Conservation (phyloP, 2,329 filamentous ascomycete genomes). For the Pestalotiopsis sp. region DNA sequence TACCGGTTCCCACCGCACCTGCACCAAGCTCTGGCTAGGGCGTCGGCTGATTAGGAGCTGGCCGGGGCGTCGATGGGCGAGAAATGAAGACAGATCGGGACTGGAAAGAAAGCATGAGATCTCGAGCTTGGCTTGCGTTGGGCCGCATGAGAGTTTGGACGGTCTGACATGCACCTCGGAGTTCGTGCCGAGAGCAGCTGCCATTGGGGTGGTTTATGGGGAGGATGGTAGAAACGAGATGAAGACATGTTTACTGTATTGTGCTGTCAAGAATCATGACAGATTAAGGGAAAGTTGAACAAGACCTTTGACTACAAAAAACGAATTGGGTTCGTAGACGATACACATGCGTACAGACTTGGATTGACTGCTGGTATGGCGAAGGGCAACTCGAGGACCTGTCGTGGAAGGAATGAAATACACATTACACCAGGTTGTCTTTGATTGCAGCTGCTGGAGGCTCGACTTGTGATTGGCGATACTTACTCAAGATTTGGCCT, state of each 20-base stretch:
- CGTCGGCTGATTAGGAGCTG: constrained; percentile 64
- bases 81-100: not conserved
- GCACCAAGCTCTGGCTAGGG: constrained; percentile 85
- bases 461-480: not conserved
- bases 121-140: not conserved
- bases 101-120: not conserved
- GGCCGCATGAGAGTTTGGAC: not conserved
- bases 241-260: too few species aligned
- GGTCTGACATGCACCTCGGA: not conserved
- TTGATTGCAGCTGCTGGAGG: not conserved
- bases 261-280: too few species aligned
- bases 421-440: not conserved
- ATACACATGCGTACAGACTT: not conserved
- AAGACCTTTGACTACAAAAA: not conserved
- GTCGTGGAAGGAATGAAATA: not conserved
- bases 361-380: not conserved
- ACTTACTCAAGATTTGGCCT: not conserved
- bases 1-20: constrained; percentile 87
- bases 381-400: not conserved
- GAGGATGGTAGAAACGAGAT: too few species aligned
- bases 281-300: too few species aligned
- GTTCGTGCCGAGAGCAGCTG: not conserved
- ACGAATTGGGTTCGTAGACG: not conserved
- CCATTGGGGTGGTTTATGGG: not conserved
- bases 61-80: constrained; percentile 3